Evolutionary conservation across 1,284 basidiomycete species (phyloP), one percentile per base, ranked within the genome.

Genomic region (Heterobasidion parviporum): DNA sequence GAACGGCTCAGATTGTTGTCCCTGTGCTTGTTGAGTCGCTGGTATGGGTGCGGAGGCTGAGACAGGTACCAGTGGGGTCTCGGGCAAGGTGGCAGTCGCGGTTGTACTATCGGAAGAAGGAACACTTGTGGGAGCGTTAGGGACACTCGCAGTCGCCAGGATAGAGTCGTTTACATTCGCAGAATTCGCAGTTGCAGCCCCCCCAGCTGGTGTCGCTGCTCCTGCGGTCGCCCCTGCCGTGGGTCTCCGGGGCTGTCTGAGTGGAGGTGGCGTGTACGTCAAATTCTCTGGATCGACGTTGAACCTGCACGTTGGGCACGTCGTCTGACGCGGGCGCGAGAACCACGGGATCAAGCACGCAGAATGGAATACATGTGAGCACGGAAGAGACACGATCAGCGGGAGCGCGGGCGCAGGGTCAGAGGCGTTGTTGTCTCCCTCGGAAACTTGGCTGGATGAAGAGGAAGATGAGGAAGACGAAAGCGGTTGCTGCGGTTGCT

Each of bases 331-430:
- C 10, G 85, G 85, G 56, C 84, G 74, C 7, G 86, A 81, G 67
- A 90, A 90, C 88, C 88, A 91, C 0, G 88, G 88, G 2, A 86
- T 66, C 26, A 91, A 76, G 68, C 87, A 91, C 0, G 81, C 74
- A 2, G 83, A 78, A 63, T 91, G 87, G 71, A 90, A 91, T 51
- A 87, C 80, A 66, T 91, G 87, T 10, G 86, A 80, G 64, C 87
- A 91, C 4, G 87, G 87, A 16, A 91, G 77, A 4, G 80, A 71
- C 41, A 89, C 81, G 54, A 89, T 76, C 61, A 73, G 67, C 33
- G 66, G 3, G 64, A 59, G 34, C 58, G 59, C 14, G 54, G 56
- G 47, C 59, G 54, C 14, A 50, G 48, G 50, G 54, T 32, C 43
- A 59, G 49, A 33, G 26, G 26, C 5, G 5, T 5, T 26, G 26